phyloP scores from a whole-genome alignment of 2,329 filamentous ascomycete species.

The Penicillium sp. region DNA sequence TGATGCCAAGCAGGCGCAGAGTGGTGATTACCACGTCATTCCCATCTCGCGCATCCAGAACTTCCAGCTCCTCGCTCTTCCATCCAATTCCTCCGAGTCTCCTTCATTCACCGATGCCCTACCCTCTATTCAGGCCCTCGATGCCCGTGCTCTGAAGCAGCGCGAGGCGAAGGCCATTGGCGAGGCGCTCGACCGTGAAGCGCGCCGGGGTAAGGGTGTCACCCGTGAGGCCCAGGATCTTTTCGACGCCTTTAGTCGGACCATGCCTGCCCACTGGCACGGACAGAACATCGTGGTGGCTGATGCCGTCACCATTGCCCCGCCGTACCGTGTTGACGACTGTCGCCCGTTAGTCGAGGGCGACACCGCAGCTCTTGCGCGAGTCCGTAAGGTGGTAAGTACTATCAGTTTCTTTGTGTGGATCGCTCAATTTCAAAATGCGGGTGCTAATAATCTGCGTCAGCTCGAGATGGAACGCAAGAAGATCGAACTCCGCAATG shows the following conservation, averaged over 20 bases:
- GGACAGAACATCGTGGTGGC: slow-evolving; percentile 59
- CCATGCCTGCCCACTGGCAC: slow-evolving; percentile 62
- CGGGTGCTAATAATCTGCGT: not conserved
- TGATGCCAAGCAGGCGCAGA: slow-evolving; percentile 38
- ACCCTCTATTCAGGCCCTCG: slow-evolving; percentile 46
- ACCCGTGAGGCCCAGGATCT: slow-evolving; percentile 61
- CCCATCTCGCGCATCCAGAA: slow-evolving; percentile 58
- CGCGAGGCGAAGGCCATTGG: slow-evolving; percentile 57
- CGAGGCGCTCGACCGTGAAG: slow-evolving; percentile 57
- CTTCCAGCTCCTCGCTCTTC: slow-evolving; percentile 54
- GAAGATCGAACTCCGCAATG: slow-evolving; percentile 46
- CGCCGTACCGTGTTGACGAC: slow-evolving; percentile 58
- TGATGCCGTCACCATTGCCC: slow-evolving; percentile 58
- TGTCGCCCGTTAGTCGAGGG: slow-evolving; percentile 46
- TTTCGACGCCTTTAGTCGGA: slow-evolving; percentile 60
- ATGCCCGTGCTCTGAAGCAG: slow-evolving; percentile 53
- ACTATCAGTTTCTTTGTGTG: not conserved
- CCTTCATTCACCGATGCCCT: slow-evolving; percentile 50
- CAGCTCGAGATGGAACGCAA: slow-evolving; percentile 50
- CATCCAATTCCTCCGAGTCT: slow-evolving; percentile 29
- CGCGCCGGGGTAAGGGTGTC: slow-evolving; percentile 60
- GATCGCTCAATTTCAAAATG: not conserved
- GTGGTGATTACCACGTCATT: slow-evolving; percentile 60
- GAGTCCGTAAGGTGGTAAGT: slow-evolving; percentile 52
- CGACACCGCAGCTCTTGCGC: slow-evolving; percentile 41